These are phyloP conservation scores for Myriosclerotinia curreyana DNA, from an alignment of 2,329 filamentous ascomycete genomes.

Conservation along the genomic window DNA sequence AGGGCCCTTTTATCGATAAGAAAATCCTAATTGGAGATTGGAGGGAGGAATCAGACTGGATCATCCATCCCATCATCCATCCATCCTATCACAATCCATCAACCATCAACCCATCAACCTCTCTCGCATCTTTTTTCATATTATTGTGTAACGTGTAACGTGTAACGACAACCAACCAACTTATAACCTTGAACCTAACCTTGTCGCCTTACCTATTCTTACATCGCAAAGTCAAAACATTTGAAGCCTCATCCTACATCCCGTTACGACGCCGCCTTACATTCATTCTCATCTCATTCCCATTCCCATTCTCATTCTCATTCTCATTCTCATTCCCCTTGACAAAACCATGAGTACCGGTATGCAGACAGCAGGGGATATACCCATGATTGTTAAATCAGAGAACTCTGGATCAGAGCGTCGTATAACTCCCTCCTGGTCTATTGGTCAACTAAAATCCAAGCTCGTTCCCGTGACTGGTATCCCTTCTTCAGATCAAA, in stretches of 20 bases:
- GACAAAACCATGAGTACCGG: conserved; percentile 7
- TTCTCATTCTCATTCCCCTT: too few species aligned
- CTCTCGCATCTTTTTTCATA: neutral
- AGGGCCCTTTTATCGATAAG: conserved; percentile 2
- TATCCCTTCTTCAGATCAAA: conserved; percentile 76
- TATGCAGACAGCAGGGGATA: conserved; percentile 49
- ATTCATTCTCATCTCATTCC: neutral
- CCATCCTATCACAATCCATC: too few species aligned
- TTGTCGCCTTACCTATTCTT: too few species aligned
- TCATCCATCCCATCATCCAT: too few species aligned
- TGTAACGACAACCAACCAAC: neutral
- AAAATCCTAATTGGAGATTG: too few species aligned
- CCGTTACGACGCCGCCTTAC: neutral
- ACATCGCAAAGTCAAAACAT: neutral
- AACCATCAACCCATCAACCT: neutral
- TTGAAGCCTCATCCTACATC: conserved; percentile 15
- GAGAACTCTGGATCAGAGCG: conserved; percentile 81
- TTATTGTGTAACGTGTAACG: conserved; percentile 12
- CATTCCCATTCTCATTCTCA: too few species aligned
- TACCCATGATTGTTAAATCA: conserved; percentile 72
- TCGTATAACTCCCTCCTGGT: conserved; percentile 89
- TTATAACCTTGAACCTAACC: too few species aligned
- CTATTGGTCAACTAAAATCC: conserved; percentile 74
- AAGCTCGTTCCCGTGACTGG: conserved; percentile 94
- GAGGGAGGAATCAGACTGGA: neutral